Evolutionary conservation across 768 basidiomycete genomes (phyloP), one percentile per base, ranked within the genome.

Genomic region (Kwoniella dendrophila): DNA sequence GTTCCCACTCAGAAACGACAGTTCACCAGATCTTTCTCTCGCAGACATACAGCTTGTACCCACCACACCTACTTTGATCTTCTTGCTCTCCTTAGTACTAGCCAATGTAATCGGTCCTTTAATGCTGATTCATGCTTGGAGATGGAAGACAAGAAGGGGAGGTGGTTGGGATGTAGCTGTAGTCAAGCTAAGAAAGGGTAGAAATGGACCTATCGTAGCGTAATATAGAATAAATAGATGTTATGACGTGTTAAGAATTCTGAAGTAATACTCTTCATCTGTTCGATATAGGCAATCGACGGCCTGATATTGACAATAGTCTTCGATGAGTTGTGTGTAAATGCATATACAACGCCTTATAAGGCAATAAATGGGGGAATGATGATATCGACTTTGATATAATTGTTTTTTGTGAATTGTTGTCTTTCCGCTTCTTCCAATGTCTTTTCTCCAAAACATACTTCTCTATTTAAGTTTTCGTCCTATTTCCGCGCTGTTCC

Each of bases 101-200:
- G 60, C 64, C 26, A 76, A 73, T 43, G 14, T 70, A 1, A 24
- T 63, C 0, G 74, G 72, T n/a, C 74, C 74, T 2, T 24, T 40
- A 4, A 63, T 73, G 66, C 51, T 76, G 26, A 70, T 72, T 57
- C 67, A 58, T 24, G 70, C 68, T 4, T 76, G 74, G 74, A 63
- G 68, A 27, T 76, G 74, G 74, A 76, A 76, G 61, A 72, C 64
- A 2, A 51, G 63, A 18, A 33, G 72, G n/a, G 68, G 70, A 5
- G 72, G 72, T 2, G 70, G 66, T 0, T 76, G 74, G 74, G 72
- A 76, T 18, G 68, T 69, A n/a, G 72, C 74, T 29, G 62, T 65
- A 2, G 70, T 73, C 24, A 70, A 63, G 38, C 18, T 75, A 11
- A 29, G 67, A n/a, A 66, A 68, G 36, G 59, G 45, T 12, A 56